phyloP scores from a whole-genome alignment of 2,329 filamentous ascomycete species.

The Exophiala dermatitidis region DNA sequence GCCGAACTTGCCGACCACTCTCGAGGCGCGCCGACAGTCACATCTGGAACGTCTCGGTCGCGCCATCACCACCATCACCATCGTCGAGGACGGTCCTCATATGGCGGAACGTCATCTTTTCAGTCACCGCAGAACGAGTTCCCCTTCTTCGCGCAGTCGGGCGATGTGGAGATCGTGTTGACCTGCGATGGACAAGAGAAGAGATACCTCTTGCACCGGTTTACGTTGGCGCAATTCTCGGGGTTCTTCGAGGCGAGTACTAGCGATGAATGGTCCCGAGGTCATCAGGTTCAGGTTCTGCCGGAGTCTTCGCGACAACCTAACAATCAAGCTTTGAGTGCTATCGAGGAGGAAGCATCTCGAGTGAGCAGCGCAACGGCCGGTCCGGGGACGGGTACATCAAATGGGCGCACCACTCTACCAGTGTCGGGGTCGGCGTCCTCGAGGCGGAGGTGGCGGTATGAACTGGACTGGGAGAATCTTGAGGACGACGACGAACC shows the following conservation, averaged over 20 bases:
- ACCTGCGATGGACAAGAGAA: conserved; percentile 64
- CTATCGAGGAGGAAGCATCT: conserved; percentile 44
- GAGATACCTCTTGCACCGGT: conserved; percentile 76
- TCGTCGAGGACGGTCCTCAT: conserved; percentile 67
- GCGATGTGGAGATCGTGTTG: conserved; percentile 86
- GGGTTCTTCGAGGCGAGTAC: conserved; percentile 88
- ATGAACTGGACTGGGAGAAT: conserved; percentile 73
- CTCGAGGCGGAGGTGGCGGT: conserved; percentile 66
- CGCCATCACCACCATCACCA: conserved; percentile 46
- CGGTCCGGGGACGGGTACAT: background rate
- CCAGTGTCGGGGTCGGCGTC: conserved; percentile 26
- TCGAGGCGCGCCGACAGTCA: conserved; percentile 55
- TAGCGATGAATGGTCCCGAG: conserved; percentile 65
- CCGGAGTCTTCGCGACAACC: conserved; percentile 24
- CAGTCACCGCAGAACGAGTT: conserved; percentile 81
- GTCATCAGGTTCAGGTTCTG: conserved; percentile 26
- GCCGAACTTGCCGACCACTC: conserved; percentile 46
- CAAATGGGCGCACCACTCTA: background rate
- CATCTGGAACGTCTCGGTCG: conserved; percentile 54
- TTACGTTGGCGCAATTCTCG: conserved; percentile 83
- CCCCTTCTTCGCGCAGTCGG: conserved; percentile 79
- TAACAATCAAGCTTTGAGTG: conserved; percentile 42
- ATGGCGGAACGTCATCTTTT: conserved; percentile 57
- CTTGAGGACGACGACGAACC: conserved; percentile 64
- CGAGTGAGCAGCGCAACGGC: conserved; percentile 28